phyloP scores from a whole-genome alignment of 2,329 filamentous ascomycete species.

The Coniochaeta ligniaria region DNA sequence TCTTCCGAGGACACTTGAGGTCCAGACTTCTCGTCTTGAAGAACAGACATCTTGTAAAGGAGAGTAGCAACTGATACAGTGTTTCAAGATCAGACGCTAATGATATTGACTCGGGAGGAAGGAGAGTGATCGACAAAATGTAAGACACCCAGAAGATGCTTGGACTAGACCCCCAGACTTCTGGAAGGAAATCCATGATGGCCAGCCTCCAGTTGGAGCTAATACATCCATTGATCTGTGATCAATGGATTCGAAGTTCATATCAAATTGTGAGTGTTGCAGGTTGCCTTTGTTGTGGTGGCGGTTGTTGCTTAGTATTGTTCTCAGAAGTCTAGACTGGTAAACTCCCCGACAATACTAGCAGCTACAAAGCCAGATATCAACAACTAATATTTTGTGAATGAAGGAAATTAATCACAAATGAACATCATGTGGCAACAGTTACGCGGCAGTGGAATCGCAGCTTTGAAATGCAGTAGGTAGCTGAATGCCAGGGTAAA shows the following conservation, averaged over 20 bases:
- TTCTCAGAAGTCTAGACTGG: not conserved
- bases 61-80: not conserved
- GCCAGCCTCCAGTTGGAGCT: not conserved
- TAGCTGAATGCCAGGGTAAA: not conserved
- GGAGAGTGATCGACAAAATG: not conserved
- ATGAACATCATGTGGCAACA: not conserved
- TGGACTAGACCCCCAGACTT: not conserved
- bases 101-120: not conserved
- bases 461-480: not conserved
- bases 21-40: not conserved
- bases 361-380: not conserved
- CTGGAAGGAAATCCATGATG: not conserved
- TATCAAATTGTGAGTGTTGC: not conserved
- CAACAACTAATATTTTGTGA: not conserved
- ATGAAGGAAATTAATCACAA: not conserved
- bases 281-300: constrained; percentile 3
- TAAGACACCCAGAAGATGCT: not conserved
- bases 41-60: not conserved
- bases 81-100: not conserved
- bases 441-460: not conserved
- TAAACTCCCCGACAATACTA: constrained; percentile 5
- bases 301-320: constrained; percentile 4
- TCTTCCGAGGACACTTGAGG: not conserved
- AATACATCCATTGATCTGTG: not conserved
- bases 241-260: not conserved